Conservation (phyloP, 2,329 filamentous ascomycete genomes). For the Calycina herbarum region DNA sequence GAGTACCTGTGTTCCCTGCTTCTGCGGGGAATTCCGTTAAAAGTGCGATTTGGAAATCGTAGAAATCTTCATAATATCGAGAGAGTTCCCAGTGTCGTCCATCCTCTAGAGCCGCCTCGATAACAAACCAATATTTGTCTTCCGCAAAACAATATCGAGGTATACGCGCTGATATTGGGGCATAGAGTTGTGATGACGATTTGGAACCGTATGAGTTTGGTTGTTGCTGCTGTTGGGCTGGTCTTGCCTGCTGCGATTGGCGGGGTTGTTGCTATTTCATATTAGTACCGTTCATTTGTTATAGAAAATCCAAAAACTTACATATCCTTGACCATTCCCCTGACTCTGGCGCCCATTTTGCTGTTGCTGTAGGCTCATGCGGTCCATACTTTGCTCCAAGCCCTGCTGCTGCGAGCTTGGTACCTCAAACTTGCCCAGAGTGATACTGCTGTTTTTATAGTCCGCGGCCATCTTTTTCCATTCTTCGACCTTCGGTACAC, state of each 20-base stretch:
- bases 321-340: slow-evolving; percentile 50
- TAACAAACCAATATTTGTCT: slow-evolving; percentile 98
- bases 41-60: slow-evolving; percentile 95
- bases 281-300: slow-evolving; percentile 6
- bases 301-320: slow-evolving; percentile 36
- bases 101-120: slow-evolving; percentile 88
- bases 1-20: slow-evolving; percentile 78
- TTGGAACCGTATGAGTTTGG: slow-evolving; percentile 42
- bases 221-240: slow-evolving; percentile 30
- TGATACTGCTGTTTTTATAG: slow-evolving; percentile 99
- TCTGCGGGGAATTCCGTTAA: slow-evolving; percentile 90
- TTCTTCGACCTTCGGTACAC: slow-evolving; percentile 92
- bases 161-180: slow-evolving; percentile 80
- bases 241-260: slow-evolving; percentile 32
- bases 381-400: slow-evolving; percentile 71
- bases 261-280: slow-evolving; percentile 24
- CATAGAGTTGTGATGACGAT: slow-evolving; percentile 59
- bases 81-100: slow-evolving; percentile 90
- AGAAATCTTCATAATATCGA: slow-evolving; percentile 97
- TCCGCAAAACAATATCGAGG: slow-evolving; percentile 94
- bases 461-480: slow-evolving; percentile 99
- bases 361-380: slow-evolving; percentile 73
- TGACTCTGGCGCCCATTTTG: slow-evolving; percentile 50
- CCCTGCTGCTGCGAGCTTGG: slow-evolving; percentile 51
- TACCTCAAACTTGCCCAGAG: slow-evolving; percentile 82